phyloP scores from a whole-genome alignment of 768 basidiomycete genomes.

The Termitomyces sp. region DNA sequence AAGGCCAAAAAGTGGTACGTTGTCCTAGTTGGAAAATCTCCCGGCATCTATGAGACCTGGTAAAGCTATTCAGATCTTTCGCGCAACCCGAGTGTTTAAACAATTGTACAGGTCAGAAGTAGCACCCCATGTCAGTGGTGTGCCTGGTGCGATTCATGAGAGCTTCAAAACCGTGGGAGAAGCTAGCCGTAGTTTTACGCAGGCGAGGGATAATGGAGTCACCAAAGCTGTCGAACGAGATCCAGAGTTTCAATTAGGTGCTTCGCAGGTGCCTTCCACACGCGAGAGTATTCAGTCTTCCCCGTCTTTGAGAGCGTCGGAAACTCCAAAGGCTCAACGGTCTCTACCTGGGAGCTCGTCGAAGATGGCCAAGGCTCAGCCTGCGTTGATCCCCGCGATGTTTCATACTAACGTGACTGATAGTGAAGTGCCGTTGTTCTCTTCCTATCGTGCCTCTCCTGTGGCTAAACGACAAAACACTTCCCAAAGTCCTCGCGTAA shows the following conservation, averaged over 20 bases:
- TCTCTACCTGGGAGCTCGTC: neutral
- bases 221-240: conserved; percentile 20
- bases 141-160: conserved; percentile 37
- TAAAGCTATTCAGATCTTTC: conserved; percentile 11
- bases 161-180: conserved; percentile 37
- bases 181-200: conserved; percentile 27
- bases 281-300: neutral
- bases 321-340: neutral
- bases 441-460: conserved; percentile 1
- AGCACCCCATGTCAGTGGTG: conserved; percentile 33
- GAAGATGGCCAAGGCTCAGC: neutral
- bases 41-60: conserved; percentile 37
- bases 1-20: conserved; percentile 33
- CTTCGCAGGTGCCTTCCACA: neutral
- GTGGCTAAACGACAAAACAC: conserved; percentile 4
- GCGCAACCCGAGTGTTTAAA: neutral
- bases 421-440: conserved; percentile 8
- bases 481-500: conserved; percentile 13
- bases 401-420: conserved; percentile 12
- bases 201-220: conserved; percentile 22
- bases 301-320: conserved; percentile 2
- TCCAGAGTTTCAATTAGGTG: neutral
- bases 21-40: conserved; percentile 29
- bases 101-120: conserved; percentile 36
- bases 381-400: neutral